Percentiles rank a stretch among this genome's conserved stretches.
Conservation (phyloP, 768 basidiomycete species). For the Tylopilus balloui region DNA sequence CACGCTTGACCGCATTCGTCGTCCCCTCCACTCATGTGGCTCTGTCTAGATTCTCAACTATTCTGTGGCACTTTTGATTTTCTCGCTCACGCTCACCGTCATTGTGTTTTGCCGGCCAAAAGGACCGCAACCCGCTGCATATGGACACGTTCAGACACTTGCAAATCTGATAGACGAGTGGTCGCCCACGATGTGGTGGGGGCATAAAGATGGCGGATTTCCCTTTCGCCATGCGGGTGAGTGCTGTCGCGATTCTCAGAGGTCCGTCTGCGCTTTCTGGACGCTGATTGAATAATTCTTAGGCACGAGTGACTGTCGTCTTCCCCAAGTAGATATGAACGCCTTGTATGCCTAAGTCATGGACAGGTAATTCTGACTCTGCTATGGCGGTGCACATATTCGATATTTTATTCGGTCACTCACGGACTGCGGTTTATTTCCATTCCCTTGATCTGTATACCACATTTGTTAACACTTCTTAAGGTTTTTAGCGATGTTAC, state of each 20-base stretch:
- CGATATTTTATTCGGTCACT: neutral
- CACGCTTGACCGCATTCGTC: neutral
- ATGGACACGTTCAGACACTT: constrained; percentile 33
- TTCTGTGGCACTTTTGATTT: constrained; percentile 14
- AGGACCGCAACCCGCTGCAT: constrained; percentile 30
- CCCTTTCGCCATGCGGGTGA: constrained; percentile 19
- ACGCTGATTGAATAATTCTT: neutral
- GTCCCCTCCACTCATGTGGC: neutral
- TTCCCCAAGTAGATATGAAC: constrained; percentile 20
- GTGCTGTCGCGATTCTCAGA: constrained; percentile 1
- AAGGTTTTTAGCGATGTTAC: neutral
- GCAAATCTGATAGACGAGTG: constrained; percentile 35
- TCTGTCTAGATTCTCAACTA: constrained; percentile 27
- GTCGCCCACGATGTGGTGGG: constrained; percentile 33
- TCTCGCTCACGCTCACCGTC: constrained; percentile 16
- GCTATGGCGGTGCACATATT: too few species aligned
- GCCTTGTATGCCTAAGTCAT: constrained; percentile 16
- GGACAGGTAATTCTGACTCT: neutral
- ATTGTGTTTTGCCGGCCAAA: constrained; percentile 13
- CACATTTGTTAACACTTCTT: neutral
- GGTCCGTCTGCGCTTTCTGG: neutral
- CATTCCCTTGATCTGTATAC: neutral
- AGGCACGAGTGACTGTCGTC: constrained; percentile 26
- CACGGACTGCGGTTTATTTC: neutral
- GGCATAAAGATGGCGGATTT: constrained; percentile 15